A percentile compares a stretch with the other conserved stretches of the same genome.
Evolutionary conservation across 208 protist species (phyloP).

Genomic region (Dictyostelium gargantuum): DNA sequence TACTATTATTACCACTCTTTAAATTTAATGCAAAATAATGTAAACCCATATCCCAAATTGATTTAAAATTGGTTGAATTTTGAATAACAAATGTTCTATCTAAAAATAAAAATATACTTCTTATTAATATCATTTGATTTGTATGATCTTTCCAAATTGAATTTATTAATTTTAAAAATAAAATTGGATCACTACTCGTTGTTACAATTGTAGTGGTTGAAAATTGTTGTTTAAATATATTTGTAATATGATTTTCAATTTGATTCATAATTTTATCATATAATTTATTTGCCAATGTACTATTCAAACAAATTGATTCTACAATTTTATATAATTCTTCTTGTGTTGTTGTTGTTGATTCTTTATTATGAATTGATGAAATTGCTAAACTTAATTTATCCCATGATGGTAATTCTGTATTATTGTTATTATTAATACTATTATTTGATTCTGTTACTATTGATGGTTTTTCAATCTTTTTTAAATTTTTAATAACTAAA

Average conservation of each 20-base stretch:
- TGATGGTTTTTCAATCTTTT: constrained; percentile 50
- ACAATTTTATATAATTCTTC: constrained; percentile 81
- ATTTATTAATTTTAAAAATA: constrained; percentile 2
- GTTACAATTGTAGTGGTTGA: background rate
- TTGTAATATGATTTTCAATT: constrained; percentile 66
- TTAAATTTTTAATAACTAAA: constrained; percentile 51
- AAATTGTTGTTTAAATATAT: background rate
- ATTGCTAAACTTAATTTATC: constrained; percentile 73
- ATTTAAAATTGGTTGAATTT: constrained; percentile 17
- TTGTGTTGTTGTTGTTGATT: constrained; percentile 49
- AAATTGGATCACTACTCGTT: background rate
- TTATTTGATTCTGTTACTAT: too few relatives aligned
- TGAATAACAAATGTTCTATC: constrained; percentile 83
- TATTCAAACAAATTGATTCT: constrained; percentile 29
- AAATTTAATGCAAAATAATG: constrained; percentile 68
- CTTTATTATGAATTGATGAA: constrained; percentile 69
- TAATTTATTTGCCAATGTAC: constrained; percentile 22
- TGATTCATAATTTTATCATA: constrained; percentile 68
- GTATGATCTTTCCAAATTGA: constrained; percentile 42
- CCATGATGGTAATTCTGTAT: constrained; percentile 78
- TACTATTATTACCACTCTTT: too few relatives aligned
- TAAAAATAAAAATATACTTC: constrained; percentile 82
- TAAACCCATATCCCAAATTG: constrained; percentile 80
- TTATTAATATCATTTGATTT: constrained; percentile 62
- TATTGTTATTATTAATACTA: too few relatives aligned